Percentiles rank a stretch among this genome's conserved stretches.
phyloP scores from a whole-genome alignment of 2,329 filamentous ascomycete species.

The Aurifilum marmelostoma region DNA sequence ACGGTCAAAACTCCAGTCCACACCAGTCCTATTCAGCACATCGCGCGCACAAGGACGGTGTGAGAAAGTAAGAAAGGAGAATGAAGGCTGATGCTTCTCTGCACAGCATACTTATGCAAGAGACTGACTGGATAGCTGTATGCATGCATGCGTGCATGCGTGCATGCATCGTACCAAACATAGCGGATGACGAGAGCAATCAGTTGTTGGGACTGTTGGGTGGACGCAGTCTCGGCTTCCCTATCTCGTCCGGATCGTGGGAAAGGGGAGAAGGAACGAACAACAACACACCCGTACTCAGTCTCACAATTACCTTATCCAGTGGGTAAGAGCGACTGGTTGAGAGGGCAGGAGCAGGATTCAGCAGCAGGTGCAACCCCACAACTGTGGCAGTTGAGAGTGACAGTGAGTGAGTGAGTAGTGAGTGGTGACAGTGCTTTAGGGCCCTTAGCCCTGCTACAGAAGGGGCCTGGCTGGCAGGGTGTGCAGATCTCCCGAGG shows the following conservation, averaged over 20 bases:
- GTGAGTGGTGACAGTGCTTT: not conserved
- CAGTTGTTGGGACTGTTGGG: not conserved
- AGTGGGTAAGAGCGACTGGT: not conserved
- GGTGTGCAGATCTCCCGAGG: slow-evolving; percentile 5
- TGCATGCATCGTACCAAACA: not conserved
- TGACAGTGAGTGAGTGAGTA: too few species aligned
- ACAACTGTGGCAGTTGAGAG: too few species aligned
- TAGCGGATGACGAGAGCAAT: not conserved
- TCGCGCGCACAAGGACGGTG: not conserved
- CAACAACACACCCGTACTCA: not conserved
- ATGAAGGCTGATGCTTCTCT: not conserved
- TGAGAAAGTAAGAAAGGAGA: not conserved
- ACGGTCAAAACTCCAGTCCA: not conserved
- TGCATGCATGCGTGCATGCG: too few species aligned
- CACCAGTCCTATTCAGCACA: not conserved
- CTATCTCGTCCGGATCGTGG: not conserved
- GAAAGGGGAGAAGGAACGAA: not conserved
- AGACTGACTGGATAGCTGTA: not conserved
- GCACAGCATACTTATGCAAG: not conserved
- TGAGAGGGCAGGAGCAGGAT: too few species aligned
- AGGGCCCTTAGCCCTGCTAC: not conserved
- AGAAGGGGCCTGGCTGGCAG: not conserved
- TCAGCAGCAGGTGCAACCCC: too few species aligned
- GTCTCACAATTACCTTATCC: too few species aligned
- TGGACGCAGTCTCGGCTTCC: not conserved